These are phyloP conservation scores for Porodaedalea pini DNA, from an alignment of 1,284 basidiomycete genomes.

Conservation along the genomic window DNA sequence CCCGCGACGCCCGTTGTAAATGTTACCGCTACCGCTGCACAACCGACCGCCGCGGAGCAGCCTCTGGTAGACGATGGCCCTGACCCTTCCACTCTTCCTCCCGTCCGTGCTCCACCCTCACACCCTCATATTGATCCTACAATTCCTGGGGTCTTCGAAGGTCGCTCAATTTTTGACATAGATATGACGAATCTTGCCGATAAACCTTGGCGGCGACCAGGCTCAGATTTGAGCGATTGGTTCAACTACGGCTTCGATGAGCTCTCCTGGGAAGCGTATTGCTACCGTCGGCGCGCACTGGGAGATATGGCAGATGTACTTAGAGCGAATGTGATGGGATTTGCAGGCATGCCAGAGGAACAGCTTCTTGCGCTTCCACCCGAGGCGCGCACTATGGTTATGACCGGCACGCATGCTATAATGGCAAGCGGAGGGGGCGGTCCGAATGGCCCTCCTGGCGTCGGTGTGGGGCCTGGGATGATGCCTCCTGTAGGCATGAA, in stretches of 20 bases:
- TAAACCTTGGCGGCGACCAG: constrained; percentile 91
- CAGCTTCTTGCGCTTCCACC: constrained; percentile 70
- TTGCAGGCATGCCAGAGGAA: constrained; percentile 77
- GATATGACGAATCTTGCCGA: constrained; percentile 81
- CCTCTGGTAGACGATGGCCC: constrained; percentile 44
- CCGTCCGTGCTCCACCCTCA: constrained; percentile 65
- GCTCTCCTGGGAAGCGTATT: constrained; percentile 90
- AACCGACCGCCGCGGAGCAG: constrained; percentile 23
- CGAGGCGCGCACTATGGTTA: constrained; percentile 79
- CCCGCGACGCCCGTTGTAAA: constrained; percentile 20
- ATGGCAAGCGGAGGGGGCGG: constrained; percentile 47
- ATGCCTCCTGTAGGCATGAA: constrained; percentile 45
- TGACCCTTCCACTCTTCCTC: constrained; percentile 61
- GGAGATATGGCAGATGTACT: constrained; percentile 75
- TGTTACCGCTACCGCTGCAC: constrained; percentile 18
- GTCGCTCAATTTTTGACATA: constrained; percentile 84
- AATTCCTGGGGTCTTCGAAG: constrained; percentile 65
- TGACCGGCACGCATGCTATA: constrained; percentile 70
- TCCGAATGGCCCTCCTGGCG: constrained; percentile 41
- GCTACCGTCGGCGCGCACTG: constrained; percentile 79
- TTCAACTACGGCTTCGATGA: constrained; percentile 99
- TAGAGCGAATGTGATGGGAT: constrained; percentile 75
- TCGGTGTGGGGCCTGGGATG: constrained; percentile 41
- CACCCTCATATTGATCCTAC: constrained; percentile 73
- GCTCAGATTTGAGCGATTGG: constrained; percentile 94